Base-by-base conservation (phyloP, 768 basidiomycete species). In the Leucocoprinus birnbaumii region DNA sequence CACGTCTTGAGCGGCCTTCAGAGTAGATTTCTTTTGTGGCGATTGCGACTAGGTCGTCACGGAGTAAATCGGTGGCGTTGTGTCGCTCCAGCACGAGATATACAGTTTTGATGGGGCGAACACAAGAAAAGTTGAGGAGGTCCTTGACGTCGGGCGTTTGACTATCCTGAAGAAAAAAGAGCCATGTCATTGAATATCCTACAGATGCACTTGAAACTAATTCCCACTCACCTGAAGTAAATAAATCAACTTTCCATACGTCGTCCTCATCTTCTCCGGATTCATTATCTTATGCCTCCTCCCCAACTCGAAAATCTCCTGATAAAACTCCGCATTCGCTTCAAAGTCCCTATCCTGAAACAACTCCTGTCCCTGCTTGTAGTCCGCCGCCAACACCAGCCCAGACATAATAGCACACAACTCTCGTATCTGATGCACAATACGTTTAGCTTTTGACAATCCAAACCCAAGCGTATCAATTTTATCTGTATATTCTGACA, bases 261-360 rank as follows among this genome's bases (percentile, higher is more conserved):
- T 93, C 25, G 87, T 85, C 22, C 91, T 80, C 91, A 93, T 92
- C 62, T 92, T 92, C 65, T 93, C 91, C 0, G 91, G 91, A 62
- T 93, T 94, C 89, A 89, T 91, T 64, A 94, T 93, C 68, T 93
- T 93, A 65, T 92, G 89, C 55, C 91, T 78, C 48, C 90, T 75
- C 18, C 91, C 90, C 21, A 93, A 78, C 69, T 93, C 91, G 59
- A 93, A 93, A 22, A 92, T 77, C 13, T 76, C 70, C 62, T 91
- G 89, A 63, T 87, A 94, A 64, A 93, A 94, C 7, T 85, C 83
- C 16, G 82, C 83, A 62, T 94, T 94, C 13, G 82, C 76, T 57
- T 87, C 76, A 64, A 94, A 94, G 66, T 94, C 89, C 19, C 89
- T 82, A 58, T 91, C 87, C 38, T 81, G 72, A 67, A 94, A 93